phyloP scores from a whole-genome alignment of 352 stramenopile species.

The Phytopythium vexans region DNA sequence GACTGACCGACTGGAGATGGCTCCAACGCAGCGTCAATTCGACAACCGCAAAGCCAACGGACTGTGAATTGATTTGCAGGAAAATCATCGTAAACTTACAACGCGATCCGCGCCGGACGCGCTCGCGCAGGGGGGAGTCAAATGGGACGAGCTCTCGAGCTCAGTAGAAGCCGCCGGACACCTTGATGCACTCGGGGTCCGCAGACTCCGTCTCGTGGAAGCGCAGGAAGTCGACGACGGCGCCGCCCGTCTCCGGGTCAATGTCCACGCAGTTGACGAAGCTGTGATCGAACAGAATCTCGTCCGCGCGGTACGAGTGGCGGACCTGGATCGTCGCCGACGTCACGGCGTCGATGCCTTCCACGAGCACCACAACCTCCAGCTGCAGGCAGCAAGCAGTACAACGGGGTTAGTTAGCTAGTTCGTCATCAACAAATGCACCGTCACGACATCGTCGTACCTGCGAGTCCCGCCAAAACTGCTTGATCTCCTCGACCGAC shows the following conservation, averaged over 20 bases:
- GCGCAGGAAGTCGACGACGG: slow-evolving; percentile 86
- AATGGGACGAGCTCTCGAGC: too few relatives aligned
- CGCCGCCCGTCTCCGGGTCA: slow-evolving; percentile 66
- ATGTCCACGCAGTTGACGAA: slow-evolving; percentile 92
- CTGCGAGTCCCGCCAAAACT: slow-evolving; percentile 75
- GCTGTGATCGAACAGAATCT: slow-evolving; percentile 92
- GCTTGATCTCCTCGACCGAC: slow-evolving; percentile 53
- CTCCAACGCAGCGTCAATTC: too few relatives aligned
- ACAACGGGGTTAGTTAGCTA: slow-evolving; percentile 6
- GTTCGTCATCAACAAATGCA: not conserved
- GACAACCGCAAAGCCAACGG: too few relatives aligned
- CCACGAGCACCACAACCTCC: slow-evolving; percentile 96
- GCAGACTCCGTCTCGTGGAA: slow-evolving; percentile 80
- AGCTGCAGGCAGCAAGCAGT: slow-evolving; percentile 40
- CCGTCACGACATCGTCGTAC: slow-evolving; percentile 15
- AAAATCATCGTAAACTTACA: too few relatives aligned
- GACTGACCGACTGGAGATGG: too few relatives aligned
- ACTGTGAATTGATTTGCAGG: too few relatives aligned
- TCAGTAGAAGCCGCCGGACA: slow-evolving; percentile 53
- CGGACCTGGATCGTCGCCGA: slow-evolving; percentile 94
- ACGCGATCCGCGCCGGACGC: too few relatives aligned
- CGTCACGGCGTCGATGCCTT: slow-evolving; percentile 95
- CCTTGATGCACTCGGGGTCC: slow-evolving; percentile 55
- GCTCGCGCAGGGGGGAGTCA: too few relatives aligned
- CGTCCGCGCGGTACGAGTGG: slow-evolving; percentile 92